Evolutionary conservation across 2,329 filamentous ascomycete species (phyloP).

Genomic region (Colletotrichum sp.): DNA sequence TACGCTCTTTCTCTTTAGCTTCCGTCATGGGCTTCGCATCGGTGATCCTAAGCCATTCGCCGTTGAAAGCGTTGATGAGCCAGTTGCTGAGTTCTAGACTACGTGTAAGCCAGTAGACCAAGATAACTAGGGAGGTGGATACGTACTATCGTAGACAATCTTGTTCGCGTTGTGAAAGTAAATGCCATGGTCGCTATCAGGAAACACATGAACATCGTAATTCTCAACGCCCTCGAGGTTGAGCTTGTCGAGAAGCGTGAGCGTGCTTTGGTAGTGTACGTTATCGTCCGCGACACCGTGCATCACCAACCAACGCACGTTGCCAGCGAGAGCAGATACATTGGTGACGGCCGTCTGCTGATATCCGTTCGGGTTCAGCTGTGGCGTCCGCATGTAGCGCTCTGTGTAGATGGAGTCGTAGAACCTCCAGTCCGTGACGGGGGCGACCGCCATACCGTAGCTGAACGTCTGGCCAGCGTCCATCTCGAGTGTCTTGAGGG

Average conservation of each 20-base stretch:
- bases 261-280: constrained; percentile 94
- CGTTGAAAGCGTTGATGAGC: constrained; percentile 97
- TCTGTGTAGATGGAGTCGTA: constrained; percentile 96
- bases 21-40: constrained; percentile 51
- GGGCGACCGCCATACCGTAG: constrained; percentile 97
- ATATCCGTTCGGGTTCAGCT: constrained; percentile 81
- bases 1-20: constrained; percentile 15
- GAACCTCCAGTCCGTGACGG: constrained; percentile 97
- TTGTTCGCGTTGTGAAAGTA: constrained; percentile 91
- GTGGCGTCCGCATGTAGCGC: constrained; percentile 95
- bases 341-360: constrained; percentile 75
- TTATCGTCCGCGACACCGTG: constrained; percentile 98
- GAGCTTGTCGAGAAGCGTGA: constrained; percentile 84
- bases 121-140: neutral
- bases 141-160: constrained; percentile 91
- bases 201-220: constrained; percentile 96
- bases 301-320: constrained; percentile 91
- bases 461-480: constrained; percentile 90
- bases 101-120: neutral
- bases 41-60: constrained; percentile 78
- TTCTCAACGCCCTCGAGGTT: constrained; percentile 85
- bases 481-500: constrained; percentile 90
- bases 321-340: constrained; percentile 72
- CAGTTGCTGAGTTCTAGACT: constrained; percentile 77
- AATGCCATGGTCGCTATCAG: constrained; percentile 94